Percentiles rank a stretch among this genome's conserved stretches.
These are phyloP conservation scores for Boletus sp. DNA, from an alignment of 768 basidiomycete species.

Conservation along the genomic window DNA sequence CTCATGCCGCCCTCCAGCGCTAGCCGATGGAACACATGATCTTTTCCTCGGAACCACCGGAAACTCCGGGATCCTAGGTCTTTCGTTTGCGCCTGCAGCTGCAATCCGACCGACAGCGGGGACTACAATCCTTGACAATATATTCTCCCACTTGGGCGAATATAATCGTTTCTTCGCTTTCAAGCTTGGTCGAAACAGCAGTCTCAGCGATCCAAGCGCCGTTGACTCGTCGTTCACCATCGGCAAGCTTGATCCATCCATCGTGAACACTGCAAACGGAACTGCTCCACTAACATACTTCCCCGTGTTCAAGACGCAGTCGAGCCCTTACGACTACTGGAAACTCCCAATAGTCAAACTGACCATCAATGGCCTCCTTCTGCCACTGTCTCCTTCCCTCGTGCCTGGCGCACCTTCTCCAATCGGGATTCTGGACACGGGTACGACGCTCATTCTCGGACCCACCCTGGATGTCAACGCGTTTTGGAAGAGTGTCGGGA, in stretches of 20 bases:
- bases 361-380: conserved; percentile 40
- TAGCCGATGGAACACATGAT: conserved; percentile 43
- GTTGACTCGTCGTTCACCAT: conserved; percentile 49
- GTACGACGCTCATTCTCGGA: conserved; percentile 56
- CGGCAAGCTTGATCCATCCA: conserved; percentile 44
- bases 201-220: conserved; percentile 12
- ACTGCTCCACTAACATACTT: conserved; percentile 35
- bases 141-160: conserved; percentile 43
- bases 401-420: conserved; percentile 40
- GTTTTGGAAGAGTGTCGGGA: conserved; percentile 49
- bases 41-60: conserved; percentile 45
- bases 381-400: conserved; percentile 46
- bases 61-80: conserved; percentile 56
- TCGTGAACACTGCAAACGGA: conserved; percentile 24
- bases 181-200: conserved; percentile 41
- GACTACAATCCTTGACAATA: conserved; percentile 45
- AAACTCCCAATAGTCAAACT: conserved; percentile 49
- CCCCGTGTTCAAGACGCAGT: conserved; percentile 39
- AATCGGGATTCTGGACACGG: conserved; percentile 63
- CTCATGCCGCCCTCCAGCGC: conserved; percentile 31
- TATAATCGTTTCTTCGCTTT: conserved; percentile 48
- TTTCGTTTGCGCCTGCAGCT: conserved; percentile 48
- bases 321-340: conserved; percentile 52
- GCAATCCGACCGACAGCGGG: conserved; percentile 47
- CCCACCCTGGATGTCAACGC: conserved; percentile 51